Evolutionary conservation across 768 basidiomycete species (phyloP), one percentile per base, ranked within the genome.

Genomic region (Neoboletus subvelutipes): DNA sequence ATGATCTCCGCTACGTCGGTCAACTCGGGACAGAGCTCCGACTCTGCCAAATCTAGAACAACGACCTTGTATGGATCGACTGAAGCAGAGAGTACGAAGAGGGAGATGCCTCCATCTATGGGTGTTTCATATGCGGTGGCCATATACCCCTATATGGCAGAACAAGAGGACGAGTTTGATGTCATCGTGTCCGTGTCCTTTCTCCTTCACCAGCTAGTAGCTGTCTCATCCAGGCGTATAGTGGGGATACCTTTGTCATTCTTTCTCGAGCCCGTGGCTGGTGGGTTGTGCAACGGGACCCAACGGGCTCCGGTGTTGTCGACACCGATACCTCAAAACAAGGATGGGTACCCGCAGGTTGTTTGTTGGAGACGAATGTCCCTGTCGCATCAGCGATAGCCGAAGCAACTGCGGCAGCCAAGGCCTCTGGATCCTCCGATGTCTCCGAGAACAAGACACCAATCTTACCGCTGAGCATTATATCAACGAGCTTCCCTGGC

Each of bases 261-360:
- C 76, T 94, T 41, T 92, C 92, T 52, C 86, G 95, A 52, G 88
- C 94, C n/a, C 87, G 95, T 54, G 96, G 97, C 1, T 99, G 97
- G 97, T 99, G 96, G 94, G 91, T 98, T 34, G 97, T 98, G 5
- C 95, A 98, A 69, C 86, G 91, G 34, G 97, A 99, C 72, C 90
- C 90, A 31, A 85, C 84, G 36, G 94, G 94, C 5, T 81, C 86
- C 4, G 92, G 94, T 11, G 72, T 85, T 22, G 85, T 92, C 29
- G 88, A 87, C 66, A 78, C 85, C 17, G 92, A 94, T 59, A 79
- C 85, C 28, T 77, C 80, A 42, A 90, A 90, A 70, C 93, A 94
- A 67, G 94, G 94, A 53, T 98, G 96, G 96, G 95, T 99, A 3
- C 96, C 96, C 40, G 95, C 96, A 5, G 96, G 96, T 34, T 99